These are phyloP conservation scores for Cicer bijugum DNA, from an alignment of 306 rosid genomes.

Conservation along the genomic window DNA sequence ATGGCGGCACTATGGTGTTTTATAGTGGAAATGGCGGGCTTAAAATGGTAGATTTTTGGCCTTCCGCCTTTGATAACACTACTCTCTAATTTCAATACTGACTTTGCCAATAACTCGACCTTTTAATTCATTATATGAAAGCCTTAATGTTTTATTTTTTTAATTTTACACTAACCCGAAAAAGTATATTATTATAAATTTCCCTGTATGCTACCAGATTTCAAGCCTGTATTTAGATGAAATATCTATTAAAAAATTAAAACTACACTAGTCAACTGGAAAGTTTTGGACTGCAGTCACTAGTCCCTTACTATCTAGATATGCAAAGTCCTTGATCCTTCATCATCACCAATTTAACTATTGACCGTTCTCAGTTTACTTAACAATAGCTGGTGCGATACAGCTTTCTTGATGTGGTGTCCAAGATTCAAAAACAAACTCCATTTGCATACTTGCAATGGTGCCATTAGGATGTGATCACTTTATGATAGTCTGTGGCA, in stretches of 20 bases:
- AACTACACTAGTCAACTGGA: neutral
- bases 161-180: neutral
- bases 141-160: neutral
- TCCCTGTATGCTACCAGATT: neutral
- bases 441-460: neutral
- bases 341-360: neutral
- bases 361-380: neutral
- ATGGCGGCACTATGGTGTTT: neutral
- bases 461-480: neutral
- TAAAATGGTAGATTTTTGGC: neutral
- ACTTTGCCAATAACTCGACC: neutral
- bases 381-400: conserved; percentile 1
- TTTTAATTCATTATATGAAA: neutral
- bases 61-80: neutral
- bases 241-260: neutral
- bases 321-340: conserved; percentile 1
- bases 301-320: conserved; percentile 1
- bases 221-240: neutral
- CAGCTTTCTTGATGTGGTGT: conserved; percentile 3
- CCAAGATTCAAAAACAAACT: neutral
- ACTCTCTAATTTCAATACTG: neutral
- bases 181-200: conserved; percentile 13
- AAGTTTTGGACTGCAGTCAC: neutral
- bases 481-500: neutral
- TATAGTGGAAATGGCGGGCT: neutral